These are phyloP conservation scores for Grigorovia yakushimaensis DNA, from an alignment of 805 yeast species.

Conservation along the genomic window DNA sequence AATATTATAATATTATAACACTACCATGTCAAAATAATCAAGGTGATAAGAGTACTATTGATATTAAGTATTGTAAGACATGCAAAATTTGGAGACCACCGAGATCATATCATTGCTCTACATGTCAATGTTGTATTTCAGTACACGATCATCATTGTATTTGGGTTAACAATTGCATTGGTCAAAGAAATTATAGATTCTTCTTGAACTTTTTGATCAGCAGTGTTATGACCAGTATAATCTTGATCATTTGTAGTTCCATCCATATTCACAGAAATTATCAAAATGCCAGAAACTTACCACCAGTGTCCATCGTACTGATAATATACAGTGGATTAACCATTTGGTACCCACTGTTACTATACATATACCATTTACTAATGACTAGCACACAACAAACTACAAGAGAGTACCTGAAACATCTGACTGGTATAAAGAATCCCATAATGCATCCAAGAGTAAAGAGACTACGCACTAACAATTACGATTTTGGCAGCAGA, in stretches of 20 bases:
- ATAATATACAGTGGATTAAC: constrained; percentile 38
- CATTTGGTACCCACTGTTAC: constrained; percentile 45
- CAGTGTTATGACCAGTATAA: constrained; percentile 24
- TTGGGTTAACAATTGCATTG: constrained; percentile 69
- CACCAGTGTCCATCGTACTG: constrained; percentile 42
- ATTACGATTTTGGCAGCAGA: constrained; percentile 29
- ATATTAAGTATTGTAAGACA: constrained; percentile 50
- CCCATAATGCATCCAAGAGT: constrained; percentile 22
- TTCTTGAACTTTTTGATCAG: constrained; percentile 44
- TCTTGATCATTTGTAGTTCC: constrained; percentile 16
- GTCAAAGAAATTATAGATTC: constrained; percentile 58
- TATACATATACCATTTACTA: constrained; percentile 45
- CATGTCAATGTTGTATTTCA: constrained; percentile 55
- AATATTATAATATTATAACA: constrained; percentile 42
- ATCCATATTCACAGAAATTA: constrained; percentile 14
- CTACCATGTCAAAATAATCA: constrained; percentile 10
- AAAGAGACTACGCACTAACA: constrained; percentile 22
- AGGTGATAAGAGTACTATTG: constrained; percentile 7
- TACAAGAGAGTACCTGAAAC: constrained; percentile 61
- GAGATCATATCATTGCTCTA: constrained; percentile 63
- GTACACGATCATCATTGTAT: constrained; percentile 63
- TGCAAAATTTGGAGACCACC: constrained; percentile 74
- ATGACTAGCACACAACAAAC: constrained; percentile 51
- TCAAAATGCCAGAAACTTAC: constrained; percentile 3
- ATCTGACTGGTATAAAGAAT: constrained; percentile 28